These are phyloP conservation scores for Paecilomyces formosus DNA, from an alignment of 2,329 filamentous ascomycete genomes.

Conservation along the genomic window DNA sequence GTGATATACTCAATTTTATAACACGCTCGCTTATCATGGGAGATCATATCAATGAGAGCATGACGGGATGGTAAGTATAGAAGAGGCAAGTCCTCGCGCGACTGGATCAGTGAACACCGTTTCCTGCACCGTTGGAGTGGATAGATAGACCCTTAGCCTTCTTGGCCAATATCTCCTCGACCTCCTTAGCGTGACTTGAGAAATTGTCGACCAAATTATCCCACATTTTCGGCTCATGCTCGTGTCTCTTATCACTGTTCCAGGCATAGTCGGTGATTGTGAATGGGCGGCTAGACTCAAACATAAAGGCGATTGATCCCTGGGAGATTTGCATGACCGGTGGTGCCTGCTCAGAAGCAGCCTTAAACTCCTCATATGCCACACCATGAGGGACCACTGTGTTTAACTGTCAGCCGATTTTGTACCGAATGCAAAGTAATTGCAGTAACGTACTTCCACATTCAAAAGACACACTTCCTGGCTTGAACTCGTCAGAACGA, in stretches of 20 bases:
- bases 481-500: constrained; percentile 26
- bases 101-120: not conserved
- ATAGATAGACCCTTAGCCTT: constrained; percentile 13
- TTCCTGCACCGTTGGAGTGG: not conserved
- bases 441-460: constrained; percentile 20
- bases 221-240: constrained; percentile 48
- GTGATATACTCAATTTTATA: not conserved
- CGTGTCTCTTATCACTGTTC: constrained; percentile 33
- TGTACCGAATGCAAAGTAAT: not conserved
- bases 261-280: constrained; percentile 29
- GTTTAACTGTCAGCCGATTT: not conserved
- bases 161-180: constrained; percentile 37
- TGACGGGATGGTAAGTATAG: not conserved
- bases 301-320: constrained; percentile 28
- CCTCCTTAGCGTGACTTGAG: constrained; percentile 38
- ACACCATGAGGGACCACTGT: constrained; percentile 29
- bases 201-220: constrained; percentile 49
- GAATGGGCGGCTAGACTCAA: constrained; percentile 26
- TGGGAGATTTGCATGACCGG: constrained; percentile 24
- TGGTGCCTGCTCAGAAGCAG: constrained; percentile 17
- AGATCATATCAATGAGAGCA: not conserved
- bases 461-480: constrained; percentile 28
- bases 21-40: not conserved
- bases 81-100: not conserved
- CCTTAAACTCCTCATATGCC: constrained; percentile 27